Evolutionary conservation across 352 stramenopile genomes (phyloP), one percentile per base, ranked within the genome.

Genomic region (Pythium myriotylum): DNA sequence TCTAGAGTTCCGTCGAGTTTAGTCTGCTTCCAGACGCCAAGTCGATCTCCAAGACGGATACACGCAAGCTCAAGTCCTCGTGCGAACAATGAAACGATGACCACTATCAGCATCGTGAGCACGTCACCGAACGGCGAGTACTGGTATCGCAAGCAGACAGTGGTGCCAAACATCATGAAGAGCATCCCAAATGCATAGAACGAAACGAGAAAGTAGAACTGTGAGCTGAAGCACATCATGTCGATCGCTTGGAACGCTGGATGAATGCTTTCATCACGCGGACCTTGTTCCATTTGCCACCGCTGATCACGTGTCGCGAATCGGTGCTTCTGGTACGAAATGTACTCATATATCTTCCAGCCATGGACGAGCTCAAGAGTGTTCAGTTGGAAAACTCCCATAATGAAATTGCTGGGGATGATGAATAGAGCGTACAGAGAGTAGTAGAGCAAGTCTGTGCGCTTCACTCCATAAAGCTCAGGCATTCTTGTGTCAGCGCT

Each of bases 271-370:
- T 98, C 93, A 64, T 99, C 97, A 1, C 91, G 68, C 2, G 88
- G 78, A 37, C 87, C 62, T 14, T 79, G 70, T 16, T 78, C 60
- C 47, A 99, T 88, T 59, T 95, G 95, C 96, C 97, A 99, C 7
- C 91, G 84, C 37, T 93, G 78, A 33, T 98, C 89, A 17, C 97
- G 85, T 29, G 97, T 96, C 13, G 75, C 77, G 70, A 99, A 99
- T 27, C 96, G 85, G 68, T 98, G 98, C 55, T 94, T 79, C 64
- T 98, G 92, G 68, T 99, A 99, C 33, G 89, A 90, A 6, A 98
- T 79, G 73, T 98, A 99, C 74, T 99, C 97, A 77, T 98, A 98
- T 10, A 99, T 82, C 68, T 97, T 97, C 94, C 96, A 99, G 8
- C 96, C 97, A 58, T 98, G 92, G 9, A 97, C 81, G 13, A 99